Evolutionary conservation across 2,329 filamentous ascomycete genomes (phyloP).

Genomic region (Cordyceps farinosa): DNA sequence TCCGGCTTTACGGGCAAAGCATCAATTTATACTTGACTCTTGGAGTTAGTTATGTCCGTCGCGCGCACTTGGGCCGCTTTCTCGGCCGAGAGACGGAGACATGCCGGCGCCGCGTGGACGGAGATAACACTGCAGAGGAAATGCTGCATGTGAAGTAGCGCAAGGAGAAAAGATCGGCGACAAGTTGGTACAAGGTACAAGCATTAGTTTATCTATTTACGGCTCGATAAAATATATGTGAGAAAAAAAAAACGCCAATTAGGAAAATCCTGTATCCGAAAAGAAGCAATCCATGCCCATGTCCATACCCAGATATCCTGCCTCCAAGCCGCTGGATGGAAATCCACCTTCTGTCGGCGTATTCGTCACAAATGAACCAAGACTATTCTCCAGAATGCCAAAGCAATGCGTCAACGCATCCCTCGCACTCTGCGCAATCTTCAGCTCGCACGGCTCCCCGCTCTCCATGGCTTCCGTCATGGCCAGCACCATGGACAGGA

Average conservation of each 20-base stretch:
- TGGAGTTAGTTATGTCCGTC: conserved; percentile 8
- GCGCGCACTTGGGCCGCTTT: neutral
- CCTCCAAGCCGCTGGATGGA: neutral
- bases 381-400: conserved; percentile 25
- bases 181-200: neutral
- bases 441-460: conserved; percentile 22
- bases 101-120: neutral
- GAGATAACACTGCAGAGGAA: neutral
- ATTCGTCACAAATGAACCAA: conserved; percentile 6
- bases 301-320: neutral
- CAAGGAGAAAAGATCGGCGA: too few relatives aligned
- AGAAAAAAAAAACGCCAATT: neutral
- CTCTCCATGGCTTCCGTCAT: conserved; percentile 36
- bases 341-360: conserved; percentile 6
- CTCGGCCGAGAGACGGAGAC: conserved; percentile 16
- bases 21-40: neutral
- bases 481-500: conserved; percentile 37
- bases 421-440: conserved; percentile 31
- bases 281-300: conserved; percentile 16
- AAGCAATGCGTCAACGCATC: conserved; percentile 33
- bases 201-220: neutral
- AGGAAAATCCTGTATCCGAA: conserved; percentile 6
- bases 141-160: neutral
- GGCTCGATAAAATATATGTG: too few relatives aligned
- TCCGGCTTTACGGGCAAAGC: neutral